These are phyloP conservation scores for Thalia dealbata DNA, from an alignment of 176 grass and related monocot genomes.

Conservation along the genomic window DNA sequence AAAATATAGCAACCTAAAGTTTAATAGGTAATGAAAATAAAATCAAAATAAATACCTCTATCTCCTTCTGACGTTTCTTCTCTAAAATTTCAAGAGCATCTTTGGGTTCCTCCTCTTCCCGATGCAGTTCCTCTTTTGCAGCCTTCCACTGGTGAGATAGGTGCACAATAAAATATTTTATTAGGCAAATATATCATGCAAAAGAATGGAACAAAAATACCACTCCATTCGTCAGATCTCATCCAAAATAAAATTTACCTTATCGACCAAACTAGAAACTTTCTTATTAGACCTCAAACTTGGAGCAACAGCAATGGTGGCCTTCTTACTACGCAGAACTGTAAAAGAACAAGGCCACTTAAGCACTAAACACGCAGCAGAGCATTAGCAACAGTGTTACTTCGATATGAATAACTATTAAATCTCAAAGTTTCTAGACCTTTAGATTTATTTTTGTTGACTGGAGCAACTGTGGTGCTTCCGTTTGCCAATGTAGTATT, in stretches of 20 bases:
- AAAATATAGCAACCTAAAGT: conserved; percentile 1
- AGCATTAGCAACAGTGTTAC: not conserved
- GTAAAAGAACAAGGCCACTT: not conserved
- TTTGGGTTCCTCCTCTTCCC: conserved; percentile 71
- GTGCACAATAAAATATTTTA: conserved; percentile 3
- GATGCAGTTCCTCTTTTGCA: conserved; percentile 87
- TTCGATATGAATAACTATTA: conserved; percentile 3
- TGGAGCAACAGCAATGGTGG: conserved; percentile 39
- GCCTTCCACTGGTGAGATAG: conserved; percentile 78
- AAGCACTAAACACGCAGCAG: conserved; percentile 8
- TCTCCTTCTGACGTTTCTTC: conserved; percentile 81
- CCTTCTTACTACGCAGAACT: conserved; percentile 68
- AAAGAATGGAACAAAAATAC: conserved; percentile 9
- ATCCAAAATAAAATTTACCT: conserved; percentile 35
- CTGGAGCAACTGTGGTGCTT: conserved; percentile 29
- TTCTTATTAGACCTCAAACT: conserved; percentile 93
- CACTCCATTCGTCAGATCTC: conserved; percentile 6
- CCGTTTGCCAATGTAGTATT: conserved; percentile 22
- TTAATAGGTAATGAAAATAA: not conserved
- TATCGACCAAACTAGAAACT: conserved; percentile 84
- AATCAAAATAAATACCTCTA: conserved; percentile 34
- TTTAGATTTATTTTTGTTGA: conserved; percentile 46
- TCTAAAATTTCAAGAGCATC: conserved; percentile 66
- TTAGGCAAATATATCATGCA: conserved; percentile 20
- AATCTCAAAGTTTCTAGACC: conserved; percentile 19